These are phyloP conservation scores for Alternaria sp. DNA, from an alignment of 2,329 filamentous ascomycete genomes.

Conservation along the genomic window DNA sequence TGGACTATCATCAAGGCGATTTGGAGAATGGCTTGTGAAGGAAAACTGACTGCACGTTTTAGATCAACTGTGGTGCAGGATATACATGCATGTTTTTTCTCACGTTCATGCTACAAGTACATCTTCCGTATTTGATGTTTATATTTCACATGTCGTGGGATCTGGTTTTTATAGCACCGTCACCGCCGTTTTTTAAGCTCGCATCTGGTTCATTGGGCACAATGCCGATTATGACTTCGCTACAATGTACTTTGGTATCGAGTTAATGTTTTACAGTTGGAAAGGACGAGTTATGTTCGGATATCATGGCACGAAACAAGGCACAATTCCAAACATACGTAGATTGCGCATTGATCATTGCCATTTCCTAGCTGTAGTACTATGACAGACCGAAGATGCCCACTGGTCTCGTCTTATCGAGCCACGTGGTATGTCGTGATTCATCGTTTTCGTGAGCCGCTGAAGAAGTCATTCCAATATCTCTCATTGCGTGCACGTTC, in stretches of 20 bases:
- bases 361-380: conserved; percentile 28
- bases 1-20: background rate
- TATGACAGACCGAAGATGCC: conserved; percentile 17
- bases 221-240: background rate
- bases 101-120: too few relatives aligned
- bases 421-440: conserved; percentile 18
- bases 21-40: too few relatives aligned
- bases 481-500: too few relatives aligned
- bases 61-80: too few relatives aligned
- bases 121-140: too few relatives aligned
- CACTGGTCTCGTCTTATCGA: conserved; percentile 9
- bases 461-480: background rate
- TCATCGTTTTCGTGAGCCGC: conserved; percentile 11
- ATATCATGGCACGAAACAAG: background rate
- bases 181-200: too few relatives aligned
- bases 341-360: conserved; percentile 18
- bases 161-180: too few relatives aligned
- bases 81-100: too few relatives aligned
- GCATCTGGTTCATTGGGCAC: background rate
- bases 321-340: background rate
- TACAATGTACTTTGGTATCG: background rate
- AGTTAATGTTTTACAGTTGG: background rate
- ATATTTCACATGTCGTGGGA: too few relatives aligned
- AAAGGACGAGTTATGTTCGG: background rate
- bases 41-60: background rate